These are phyloP conservation scores for Aspergillus sparsus DNA, from an alignment of 495 filamentous ascomycete species.

Conservation along the genomic window DNA sequence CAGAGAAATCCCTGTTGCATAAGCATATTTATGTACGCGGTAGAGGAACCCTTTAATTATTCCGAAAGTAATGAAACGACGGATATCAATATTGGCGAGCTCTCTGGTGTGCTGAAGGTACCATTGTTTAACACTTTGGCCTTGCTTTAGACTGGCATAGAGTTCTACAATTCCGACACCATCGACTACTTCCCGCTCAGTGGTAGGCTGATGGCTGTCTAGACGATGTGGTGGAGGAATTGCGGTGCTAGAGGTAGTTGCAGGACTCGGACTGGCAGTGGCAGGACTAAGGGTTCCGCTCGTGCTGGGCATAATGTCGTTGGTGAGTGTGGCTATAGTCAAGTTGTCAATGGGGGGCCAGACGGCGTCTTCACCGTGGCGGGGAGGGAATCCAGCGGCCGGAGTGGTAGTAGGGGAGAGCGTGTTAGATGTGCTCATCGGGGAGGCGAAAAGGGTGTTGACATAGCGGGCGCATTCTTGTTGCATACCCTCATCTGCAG, in stretches of 20 bases:
- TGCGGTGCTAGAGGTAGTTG: slow-evolving; percentile 12
- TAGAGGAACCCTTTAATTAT: slow-evolving; percentile 96
- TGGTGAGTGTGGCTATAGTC: slow-evolving; percentile 15
- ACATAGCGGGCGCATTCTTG: slow-evolving; percentile 87
- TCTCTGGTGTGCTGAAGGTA: slow-evolving; percentile 67
- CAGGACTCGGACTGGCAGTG: slow-evolving; percentile 15
- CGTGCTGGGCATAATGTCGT: slow-evolving; percentile 27
- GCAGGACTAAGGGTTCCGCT: slow-evolving; percentile 20
- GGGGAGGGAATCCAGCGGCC: slow-evolving; percentile 20
- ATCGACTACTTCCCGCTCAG: slow-evolving; percentile 31
- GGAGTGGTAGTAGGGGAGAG: slow-evolving; percentile 24
- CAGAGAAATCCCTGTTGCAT: slow-evolving; percentile 54
- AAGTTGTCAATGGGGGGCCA: slow-evolving; percentile 43
- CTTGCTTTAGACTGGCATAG: slow-evolving; percentile 76
- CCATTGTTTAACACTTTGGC: slow-evolving; percentile 80
- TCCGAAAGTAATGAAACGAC: slow-evolving; percentile 91
- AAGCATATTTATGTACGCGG: slow-evolving; percentile 86
- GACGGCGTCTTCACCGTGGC: slow-evolving; percentile 44
- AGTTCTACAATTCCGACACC: slow-evolving; percentile 55
- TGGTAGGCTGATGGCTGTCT: slow-evolving; percentile 3
- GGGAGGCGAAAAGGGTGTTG: slow-evolving; percentile 47
- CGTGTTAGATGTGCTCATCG: slow-evolving; percentile 25
- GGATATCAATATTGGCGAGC: slow-evolving; percentile 75
- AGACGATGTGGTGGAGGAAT: slow-evolving; percentile 1
- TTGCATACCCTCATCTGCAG: slow-evolving; percentile 65